Evolutionary conservation across 345 rosid species (phyloP).

Genomic region (Clarkia xantiana): DNA sequence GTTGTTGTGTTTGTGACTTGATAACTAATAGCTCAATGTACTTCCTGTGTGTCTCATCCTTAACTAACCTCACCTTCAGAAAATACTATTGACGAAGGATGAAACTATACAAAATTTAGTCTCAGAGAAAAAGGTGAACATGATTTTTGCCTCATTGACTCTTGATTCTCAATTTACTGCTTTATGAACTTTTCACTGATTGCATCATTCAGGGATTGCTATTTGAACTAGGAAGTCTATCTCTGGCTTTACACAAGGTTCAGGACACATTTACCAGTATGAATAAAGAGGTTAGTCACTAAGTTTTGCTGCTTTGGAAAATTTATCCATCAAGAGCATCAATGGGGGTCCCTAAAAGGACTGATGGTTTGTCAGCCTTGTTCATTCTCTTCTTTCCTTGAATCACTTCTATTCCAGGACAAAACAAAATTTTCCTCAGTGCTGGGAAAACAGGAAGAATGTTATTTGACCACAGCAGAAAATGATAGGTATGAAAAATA

Average conservation of each 20-base stretch:
- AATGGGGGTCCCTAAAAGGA: slow-evolving; percentile 1
- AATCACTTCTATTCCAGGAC: slow-evolving; percentile 30
- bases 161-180: slow-evolving; percentile 4
- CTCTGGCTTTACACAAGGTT: slow-evolving; percentile 39
- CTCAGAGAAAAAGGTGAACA: slow-evolving; percentile 55
- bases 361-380: background rate
- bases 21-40: slow-evolving; percentile 5
- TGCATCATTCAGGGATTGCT: slow-evolving; percentile 31
- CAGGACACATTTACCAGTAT: slow-evolving; percentile 38
- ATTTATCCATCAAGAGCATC: background rate
- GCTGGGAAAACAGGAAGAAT: slow-evolving; percentile 25
- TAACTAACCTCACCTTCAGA: slow-evolving; percentile 61
- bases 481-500: slow-evolving; percentile 20
- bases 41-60: slow-evolving; percentile 21
- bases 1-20: slow-evolving; percentile 6
- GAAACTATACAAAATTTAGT: slow-evolving; percentile 40
- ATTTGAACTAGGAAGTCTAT: slow-evolving; percentile 39
- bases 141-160: slow-evolving; percentile 10
- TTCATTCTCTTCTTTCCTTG: slow-evolving; percentile 5
- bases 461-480: slow-evolving; percentile 13
- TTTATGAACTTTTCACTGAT: background rate
- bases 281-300: slow-evolving; percentile 47
- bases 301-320: background rate
- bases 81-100: slow-evolving; percentile 44
- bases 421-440: slow-evolving; percentile 29